Evolutionary conservation across 495 filamentous ascomycete species (phyloP), one percentile per base, ranked within the genome.

Genomic region (Aspergillus ellipticus): DNA sequence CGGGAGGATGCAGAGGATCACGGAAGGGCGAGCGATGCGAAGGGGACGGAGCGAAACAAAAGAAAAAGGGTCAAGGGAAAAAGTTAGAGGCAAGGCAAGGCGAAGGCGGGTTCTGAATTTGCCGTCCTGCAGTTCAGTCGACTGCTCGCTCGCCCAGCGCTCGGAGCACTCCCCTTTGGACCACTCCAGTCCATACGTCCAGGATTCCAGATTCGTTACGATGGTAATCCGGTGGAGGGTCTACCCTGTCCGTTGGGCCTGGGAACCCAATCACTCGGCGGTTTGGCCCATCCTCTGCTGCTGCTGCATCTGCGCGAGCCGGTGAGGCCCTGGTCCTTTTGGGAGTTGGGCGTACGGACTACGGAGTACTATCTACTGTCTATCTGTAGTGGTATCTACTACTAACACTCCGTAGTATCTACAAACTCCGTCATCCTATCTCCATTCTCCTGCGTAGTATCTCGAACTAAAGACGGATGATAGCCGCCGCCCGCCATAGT

Each of bases 51-150:
- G 35, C 22, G 39, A 28, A 55, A 37, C 2, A 49, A 43, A 51
- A 45, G 33, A 48, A 42, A 43, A 49, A 56, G 41, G 21, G 0
- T 21, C 16, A 47, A 20, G 16, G 37, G 49, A 28, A 43, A 50
- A 33, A 51, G 29, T 21, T 29, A 39, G 28, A 54, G 41, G 16
- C 15, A n/a, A 43, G 24, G 42, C 39, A 16, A 54, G 42, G 24
- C 28, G 17, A 16, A 54, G 42, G 24, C 28, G 17, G 22, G 51
- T 20, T 6, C 31, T 24, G 22, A 52, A 42, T 29, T 48, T 29
- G 29, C 49, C 16, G 49, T 39, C 49, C 45, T 48, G 45, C 45
- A 48, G 45, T 48, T 21, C n/a, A 17, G 16, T 48, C 24, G 24
- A 28, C 24, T 28, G 7, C 24, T 28, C 24, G 4, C 24, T 28